Conservation (phyloP, 1,139 yeast genomes). For the Protomyces lactucae-debilis region DNA sequence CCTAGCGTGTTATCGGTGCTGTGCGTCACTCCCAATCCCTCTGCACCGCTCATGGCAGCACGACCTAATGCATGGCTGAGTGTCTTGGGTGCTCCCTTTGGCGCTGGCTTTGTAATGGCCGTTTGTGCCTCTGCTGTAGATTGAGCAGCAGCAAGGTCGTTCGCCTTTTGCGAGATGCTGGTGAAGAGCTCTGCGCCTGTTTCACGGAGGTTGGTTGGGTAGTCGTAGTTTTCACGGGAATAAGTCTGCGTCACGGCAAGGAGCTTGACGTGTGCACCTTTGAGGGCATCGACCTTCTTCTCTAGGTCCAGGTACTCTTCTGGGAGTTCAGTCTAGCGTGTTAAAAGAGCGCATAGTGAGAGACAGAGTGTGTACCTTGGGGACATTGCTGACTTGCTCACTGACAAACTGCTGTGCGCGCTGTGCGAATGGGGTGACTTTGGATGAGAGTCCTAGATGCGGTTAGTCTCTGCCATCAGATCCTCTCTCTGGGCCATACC, state of each 20-base stretch:
- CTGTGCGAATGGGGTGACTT: neutral
- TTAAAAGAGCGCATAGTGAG: neutral
- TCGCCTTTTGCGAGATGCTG: conserved; percentile 60
- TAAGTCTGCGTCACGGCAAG: conserved; percentile 63
- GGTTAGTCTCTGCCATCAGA: neutral
- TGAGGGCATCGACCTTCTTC: conserved; percentile 67
- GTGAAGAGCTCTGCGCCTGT: conserved; percentile 70
- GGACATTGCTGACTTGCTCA: neutral
- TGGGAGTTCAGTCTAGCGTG: neutral
- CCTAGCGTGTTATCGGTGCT: conserved; percentile 44
- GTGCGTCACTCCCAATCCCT: conserved; percentile 38
- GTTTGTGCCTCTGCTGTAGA: conserved; percentile 81
- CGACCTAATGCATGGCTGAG: conserved; percentile 78
- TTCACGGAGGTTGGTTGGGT: conserved; percentile 70
- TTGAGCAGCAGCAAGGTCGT: conserved; percentile 66
- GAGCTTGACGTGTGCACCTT: conserved; percentile 64
- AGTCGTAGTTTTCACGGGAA: conserved; percentile 76
- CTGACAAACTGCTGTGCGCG: conserved; percentile 1
- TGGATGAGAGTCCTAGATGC: neutral
- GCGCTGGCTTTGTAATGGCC: conserved; percentile 55
- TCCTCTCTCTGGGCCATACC: neutral
- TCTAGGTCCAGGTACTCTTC: conserved; percentile 53
- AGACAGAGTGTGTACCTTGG: neutral
- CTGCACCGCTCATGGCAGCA: conserved; percentile 57
- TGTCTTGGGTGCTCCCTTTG: conserved; percentile 72